Evolutionary conservation across 805 yeast species (phyloP), one percentile per base, ranked within the genome.

Genomic region (Candida oleophila): DNA sequence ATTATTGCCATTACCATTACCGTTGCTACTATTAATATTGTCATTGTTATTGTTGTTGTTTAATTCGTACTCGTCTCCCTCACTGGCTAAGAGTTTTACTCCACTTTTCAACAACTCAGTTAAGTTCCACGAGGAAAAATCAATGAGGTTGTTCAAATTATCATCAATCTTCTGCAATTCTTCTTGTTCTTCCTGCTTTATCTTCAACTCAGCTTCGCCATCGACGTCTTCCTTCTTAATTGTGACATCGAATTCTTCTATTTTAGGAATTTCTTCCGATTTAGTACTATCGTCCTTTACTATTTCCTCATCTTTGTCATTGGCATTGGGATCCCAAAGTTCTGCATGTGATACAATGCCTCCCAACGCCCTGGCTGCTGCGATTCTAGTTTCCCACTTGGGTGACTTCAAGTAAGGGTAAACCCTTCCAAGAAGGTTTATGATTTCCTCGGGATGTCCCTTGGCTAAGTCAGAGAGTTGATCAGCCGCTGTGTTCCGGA

Each of bases 401-500:
- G 74, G 77, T 21, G 89, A 82, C 57, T 82, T 79, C 48, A 94
- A 73, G 62, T 83, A 94, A 0, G 99, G 98, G 56, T 90, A 89
- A 1, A 94, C 96, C 49, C 98, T 76, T 14, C 96, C 89, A 30
- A 94, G 69, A 37, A 94, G 69, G 48, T 85, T 85, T 44, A 89
- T 74, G 18, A 88, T 81, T 57, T 94, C 98, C 59, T 92, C 98
- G 0, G 98, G 97, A 59, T 94, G 98, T 38, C 87, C 86, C 63
- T 87, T 87, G 22, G 97, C 97, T 34, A 95, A 76, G 55, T 92
- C 98, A 3, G 96, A 89, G 54, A 94, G 74, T 68, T 94, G 99
- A 59, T 92, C 97, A 2, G 98, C 98, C 1, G 99, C 99, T 8
- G 97, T 89, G 60, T 89, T 89, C 54, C 98, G 79, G 38, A 94